Conservation (phyloP, 805 yeast species). For the Candida boleticola region DNA sequence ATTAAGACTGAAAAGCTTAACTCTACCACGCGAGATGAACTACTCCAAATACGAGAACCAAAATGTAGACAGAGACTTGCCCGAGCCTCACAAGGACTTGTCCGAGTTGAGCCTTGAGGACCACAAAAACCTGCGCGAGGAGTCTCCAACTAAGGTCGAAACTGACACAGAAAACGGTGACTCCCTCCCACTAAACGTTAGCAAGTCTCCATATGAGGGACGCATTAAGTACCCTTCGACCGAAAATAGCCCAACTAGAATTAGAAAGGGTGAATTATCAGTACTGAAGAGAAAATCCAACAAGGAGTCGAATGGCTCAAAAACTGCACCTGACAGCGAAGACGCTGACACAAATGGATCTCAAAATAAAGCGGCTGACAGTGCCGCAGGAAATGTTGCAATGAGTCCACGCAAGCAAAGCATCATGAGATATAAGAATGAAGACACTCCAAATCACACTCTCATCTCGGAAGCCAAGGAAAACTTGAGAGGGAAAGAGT, state of each 20-base stretch:
- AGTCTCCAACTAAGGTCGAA: too few relatives aligned
- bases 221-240: constrained; percentile 1
- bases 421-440: constrained; percentile 36
- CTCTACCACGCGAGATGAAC: too few relatives aligned
- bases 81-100: not conserved
- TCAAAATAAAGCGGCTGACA: too few relatives aligned
- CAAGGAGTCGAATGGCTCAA: not conserved
- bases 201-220: constrained; percentile 3
- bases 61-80: not conserved
- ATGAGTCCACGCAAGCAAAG: constrained; percentile 39
- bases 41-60: too few relatives aligned
- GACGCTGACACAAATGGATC: not conserved
- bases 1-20: not conserved
- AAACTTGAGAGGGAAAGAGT: constrained; percentile 14
- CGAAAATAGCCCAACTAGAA: constrained; percentile 1
- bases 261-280: not conserved
- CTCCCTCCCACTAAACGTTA: too few relatives aligned
- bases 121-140: too few relatives aligned
- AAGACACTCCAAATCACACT: constrained; percentile 17
- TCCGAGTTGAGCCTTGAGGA: too few relatives aligned
- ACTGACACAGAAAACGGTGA: too few relatives aligned
- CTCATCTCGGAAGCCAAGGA: constrained; percentile 28
- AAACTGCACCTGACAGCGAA: not conserved
- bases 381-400: too few relatives aligned
- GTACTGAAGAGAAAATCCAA: not conserved